Conservation (phyloP, 768 basidiomycete genomes). For the Pulveroboletus sp. region DNA sequence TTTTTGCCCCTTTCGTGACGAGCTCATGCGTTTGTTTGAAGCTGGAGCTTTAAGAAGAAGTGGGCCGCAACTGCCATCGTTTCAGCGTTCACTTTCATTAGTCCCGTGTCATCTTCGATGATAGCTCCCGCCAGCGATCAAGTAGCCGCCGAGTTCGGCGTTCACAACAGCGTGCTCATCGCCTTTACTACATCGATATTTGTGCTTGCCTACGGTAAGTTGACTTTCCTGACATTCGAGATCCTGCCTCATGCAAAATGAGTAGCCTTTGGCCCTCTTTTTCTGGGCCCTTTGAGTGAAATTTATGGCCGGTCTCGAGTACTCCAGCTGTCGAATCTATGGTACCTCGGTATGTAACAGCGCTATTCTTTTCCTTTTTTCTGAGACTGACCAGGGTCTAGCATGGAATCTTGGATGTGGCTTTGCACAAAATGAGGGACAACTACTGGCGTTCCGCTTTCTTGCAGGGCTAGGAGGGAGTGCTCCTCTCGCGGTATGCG, state of each 20-base stretch:
- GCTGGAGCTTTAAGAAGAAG: conserved; percentile 57
- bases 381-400: conserved; percentile 14
- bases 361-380: not conserved
- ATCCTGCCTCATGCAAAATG: not conserved
- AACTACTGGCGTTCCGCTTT: conserved; percentile 69
- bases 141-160: conserved; percentile 50
- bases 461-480: conserved; percentile 70
- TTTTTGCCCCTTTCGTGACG: not conserved
- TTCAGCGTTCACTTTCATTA: conserved; percentile 65
- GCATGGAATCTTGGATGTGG: conserved; percentile 64
- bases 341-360: conserved; percentile 50
- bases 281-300: conserved; percentile 63
- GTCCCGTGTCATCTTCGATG: conserved; percentile 70
- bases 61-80: conserved; percentile 65
- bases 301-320: conserved; percentile 64
- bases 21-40: conserved; percentile 18
- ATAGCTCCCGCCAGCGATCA: conserved; percentile 59
- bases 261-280: conserved; percentile 18
- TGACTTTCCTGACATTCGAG: not conserved
- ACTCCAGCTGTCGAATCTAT: conserved; percentile 60
- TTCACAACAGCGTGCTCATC: conserved; percentile 45
- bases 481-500: conserved; percentile 51
- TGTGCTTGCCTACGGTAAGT: conserved; percentile 56
- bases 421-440: conserved; percentile 53
- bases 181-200: conserved; percentile 61